These are phyloP conservation scores for Podospora tetraspora DNA, from an alignment of 495 filamentous ascomycete species.

Conservation along the genomic window DNA sequence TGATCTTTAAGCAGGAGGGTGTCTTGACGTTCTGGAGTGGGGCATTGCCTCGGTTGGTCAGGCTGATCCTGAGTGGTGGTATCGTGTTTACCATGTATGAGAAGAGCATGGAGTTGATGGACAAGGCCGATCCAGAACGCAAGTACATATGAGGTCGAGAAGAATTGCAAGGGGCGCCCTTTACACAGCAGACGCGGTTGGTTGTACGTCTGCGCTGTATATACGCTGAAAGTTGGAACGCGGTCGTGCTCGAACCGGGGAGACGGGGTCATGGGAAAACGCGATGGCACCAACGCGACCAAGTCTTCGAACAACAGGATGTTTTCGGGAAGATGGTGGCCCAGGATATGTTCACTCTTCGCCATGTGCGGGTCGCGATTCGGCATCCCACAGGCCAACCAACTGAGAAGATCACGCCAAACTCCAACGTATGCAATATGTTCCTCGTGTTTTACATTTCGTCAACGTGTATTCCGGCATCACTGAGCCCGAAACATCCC, in stretches of 20 bases:
- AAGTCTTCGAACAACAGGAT: neutral
- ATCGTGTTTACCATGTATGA: constrained; percentile 99
- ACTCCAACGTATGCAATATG: constrained; percentile 22
- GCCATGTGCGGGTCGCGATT: neutral
- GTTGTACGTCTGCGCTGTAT: neutral
- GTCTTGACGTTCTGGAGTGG: constrained; percentile 90
- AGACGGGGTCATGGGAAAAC: neutral
- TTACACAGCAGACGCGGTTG: neutral
- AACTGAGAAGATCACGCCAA: neutral
- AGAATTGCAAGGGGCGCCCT: neutral
- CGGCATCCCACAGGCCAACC: neutral
- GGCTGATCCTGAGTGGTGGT: constrained; percentile 84
- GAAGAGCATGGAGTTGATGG: constrained; percentile 88
- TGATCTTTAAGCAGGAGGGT: constrained; percentile 86
- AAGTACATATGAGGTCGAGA: constrained; percentile 61
- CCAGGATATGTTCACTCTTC: too few species aligned
- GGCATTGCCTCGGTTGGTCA: constrained; percentile 74
- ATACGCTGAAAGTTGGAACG: neutral
- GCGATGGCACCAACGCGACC: neutral
- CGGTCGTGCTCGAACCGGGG: neutral
- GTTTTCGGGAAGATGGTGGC: neutral
- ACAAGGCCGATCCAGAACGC: constrained; percentile 73
- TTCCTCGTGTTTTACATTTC: constrained; percentile 9
- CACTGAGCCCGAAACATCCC: constrained; percentile 58
- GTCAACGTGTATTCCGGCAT: neutral